Conservation (phyloP, 345 rosid species). For the Euphorbia peplus region DNA sequence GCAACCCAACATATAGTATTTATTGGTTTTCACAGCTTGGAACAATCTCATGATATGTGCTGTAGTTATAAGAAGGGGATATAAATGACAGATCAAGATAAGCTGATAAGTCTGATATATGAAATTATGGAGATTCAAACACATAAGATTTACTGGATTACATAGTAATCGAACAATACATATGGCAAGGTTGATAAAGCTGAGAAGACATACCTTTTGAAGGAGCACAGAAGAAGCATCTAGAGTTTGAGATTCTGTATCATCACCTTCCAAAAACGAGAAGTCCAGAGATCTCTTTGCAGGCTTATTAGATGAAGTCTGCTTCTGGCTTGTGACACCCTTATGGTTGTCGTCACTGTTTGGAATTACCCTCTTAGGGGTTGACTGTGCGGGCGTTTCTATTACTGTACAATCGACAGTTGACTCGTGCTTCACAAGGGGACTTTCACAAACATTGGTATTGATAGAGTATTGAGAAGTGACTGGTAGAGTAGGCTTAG, state of each 20-base stretch:
- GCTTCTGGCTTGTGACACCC: conserved; percentile 7
- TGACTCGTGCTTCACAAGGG: conserved; percentile 23
- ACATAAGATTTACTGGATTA: background rate
- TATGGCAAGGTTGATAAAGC: too few relatives aligned
- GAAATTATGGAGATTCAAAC: background rate
- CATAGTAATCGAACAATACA: background rate
- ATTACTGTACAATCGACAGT: conserved; percentile 22
- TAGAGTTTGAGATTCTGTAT: conserved; percentile 16
- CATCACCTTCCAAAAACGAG: conserved; percentile 23
- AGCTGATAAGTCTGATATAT: background rate
- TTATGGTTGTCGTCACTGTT: conserved; percentile 26
- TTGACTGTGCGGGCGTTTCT: conserved; percentile 49
- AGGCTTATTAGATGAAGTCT: conserved; percentile 25
- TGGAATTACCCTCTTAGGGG: conserved; percentile 37
- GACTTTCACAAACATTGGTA: conserved; percentile 31
- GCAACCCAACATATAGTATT: background rate
- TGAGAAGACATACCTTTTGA: conserved; percentile 21
- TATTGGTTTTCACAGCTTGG: background rate
- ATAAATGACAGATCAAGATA: background rate
- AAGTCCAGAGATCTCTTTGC: conserved; percentile 48
- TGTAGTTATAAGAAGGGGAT: background rate
- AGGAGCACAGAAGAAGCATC: conserved; percentile 13
- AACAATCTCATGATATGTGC: background rate
- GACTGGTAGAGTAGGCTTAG: conserved; percentile 2
- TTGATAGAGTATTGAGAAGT: conserved; percentile 9